phyloP scores from a whole-genome alignment of 352 stramenopile genomes.

The Phytophthora crassamura region DNA sequence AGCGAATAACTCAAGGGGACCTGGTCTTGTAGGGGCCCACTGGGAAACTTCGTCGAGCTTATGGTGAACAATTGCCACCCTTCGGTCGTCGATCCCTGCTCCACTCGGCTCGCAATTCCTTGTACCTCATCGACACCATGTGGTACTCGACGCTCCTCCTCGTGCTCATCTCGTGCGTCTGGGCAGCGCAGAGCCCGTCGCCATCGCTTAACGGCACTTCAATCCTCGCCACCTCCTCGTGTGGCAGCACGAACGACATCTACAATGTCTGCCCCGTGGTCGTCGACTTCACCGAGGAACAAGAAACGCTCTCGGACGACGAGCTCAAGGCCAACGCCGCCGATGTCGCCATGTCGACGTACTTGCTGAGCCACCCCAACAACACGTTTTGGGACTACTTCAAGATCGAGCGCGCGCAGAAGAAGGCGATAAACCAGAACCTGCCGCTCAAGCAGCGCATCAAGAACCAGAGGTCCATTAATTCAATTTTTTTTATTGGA shows the following conservation, averaged over 20 bases:
- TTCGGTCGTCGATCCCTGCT: neutral
- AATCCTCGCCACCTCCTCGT: neutral
- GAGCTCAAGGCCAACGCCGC: conserved; percentile 32
- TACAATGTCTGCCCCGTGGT: conserved; percentile 37
- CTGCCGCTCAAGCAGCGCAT: conserved; percentile 5
- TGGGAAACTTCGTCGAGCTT: too few relatives aligned
- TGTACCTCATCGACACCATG: conserved; percentile 27
- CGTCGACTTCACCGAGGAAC: conserved; percentile 26
- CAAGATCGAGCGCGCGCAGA: conserved; percentile 25
- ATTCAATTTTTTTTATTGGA: too few relatives aligned
- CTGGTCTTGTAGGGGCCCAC: too few relatives aligned
- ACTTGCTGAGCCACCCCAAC: conserved; percentile 31
- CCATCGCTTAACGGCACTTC: conserved; percentile 5
- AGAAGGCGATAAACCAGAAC: conserved; percentile 20
- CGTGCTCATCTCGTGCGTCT: conserved; percentile 22
- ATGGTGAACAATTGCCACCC: too few relatives aligned
- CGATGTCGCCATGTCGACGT: conserved; percentile 29
- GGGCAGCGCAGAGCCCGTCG: conserved; percentile 9
- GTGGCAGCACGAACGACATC: conserved; percentile 14
- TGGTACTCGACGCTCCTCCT: conserved; percentile 22
- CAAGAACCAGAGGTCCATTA: too few relatives aligned
- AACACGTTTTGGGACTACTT: conserved; percentile 34
- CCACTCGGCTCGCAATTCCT: conserved; percentile 10
- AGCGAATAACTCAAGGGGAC: too few relatives aligned
- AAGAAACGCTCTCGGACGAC: conserved; percentile 22